Percentiles rank a stretch among this genome's conserved stretches.
Evolutionary conservation across 202 grass and related monocot species (phyloP).

Genomic region (Zoysia matrella): DNA sequence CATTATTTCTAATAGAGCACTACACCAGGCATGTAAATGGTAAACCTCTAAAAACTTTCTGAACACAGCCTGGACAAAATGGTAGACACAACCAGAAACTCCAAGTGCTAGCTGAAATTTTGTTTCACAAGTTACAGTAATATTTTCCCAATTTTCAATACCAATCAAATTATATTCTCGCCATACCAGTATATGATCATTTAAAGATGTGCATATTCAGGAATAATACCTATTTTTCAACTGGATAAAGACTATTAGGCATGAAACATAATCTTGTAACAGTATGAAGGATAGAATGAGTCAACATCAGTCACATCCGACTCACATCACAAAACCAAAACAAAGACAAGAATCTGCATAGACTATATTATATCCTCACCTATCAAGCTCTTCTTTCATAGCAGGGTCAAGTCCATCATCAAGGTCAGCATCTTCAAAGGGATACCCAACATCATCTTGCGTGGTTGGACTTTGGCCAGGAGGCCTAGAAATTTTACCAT

Average conservation of each 20-base stretch:
- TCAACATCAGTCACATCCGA: too few species aligned
- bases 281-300: background rate
- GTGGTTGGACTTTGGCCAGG: constrained; percentile 57
- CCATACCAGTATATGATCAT: background rate
- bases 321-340: constrained; percentile 2
- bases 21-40: constrained; percentile 16
- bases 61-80: background rate
- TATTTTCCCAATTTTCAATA: background rate
- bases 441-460: constrained; percentile 67
- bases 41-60: constrained; percentile 1
- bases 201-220: background rate
- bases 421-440: constrained; percentile 88
- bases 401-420: constrained; percentile 99
- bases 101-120: constrained; percentile 2
- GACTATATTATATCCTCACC: constrained; percentile 49
- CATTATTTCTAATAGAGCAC: constrained; percentile 1
- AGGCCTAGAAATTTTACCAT: constrained; percentile 62
- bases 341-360: constrained; percentile 4
- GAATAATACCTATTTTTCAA: background rate
- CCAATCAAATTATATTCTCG: background rate
- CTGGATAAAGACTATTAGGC: background rate
- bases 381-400: constrained; percentile 98
- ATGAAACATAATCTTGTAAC: constrained; percentile 1
- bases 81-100: background rate
- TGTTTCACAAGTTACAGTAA: background rate